Evolutionary conservation across 371 early-diverging fungal genomes (phyloP), one percentile per base, ranked within the genome.

Genomic region (Lichtheimia ornata): DNA sequence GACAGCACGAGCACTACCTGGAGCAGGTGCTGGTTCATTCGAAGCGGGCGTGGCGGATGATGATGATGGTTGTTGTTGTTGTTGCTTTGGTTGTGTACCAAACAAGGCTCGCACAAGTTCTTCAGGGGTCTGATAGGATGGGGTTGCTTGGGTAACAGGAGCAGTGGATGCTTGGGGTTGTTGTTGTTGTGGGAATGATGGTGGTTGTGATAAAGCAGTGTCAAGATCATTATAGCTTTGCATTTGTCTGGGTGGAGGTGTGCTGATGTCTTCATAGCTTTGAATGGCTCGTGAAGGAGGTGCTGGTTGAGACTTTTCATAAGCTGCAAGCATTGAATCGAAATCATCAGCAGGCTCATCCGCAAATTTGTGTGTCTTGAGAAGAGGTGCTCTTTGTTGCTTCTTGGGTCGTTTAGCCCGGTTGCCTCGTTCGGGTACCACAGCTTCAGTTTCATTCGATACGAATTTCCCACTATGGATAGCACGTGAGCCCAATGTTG

Each of bases 141-240:
- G 11, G 0, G 35, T 35, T 35, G 35, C 35, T 35, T 35, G 35
- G 35, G 35, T 35, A 35, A 35, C 35, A 0, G 35, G 35, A 35
- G 35, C 35, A 35, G 2, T 35, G 35, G 35, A 28, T 7, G 28
- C 1, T 18, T 4, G 5, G 5, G 47, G 17, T n/a, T 22, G 22
- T 22, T 2, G 22, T 43, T 12, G 44, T 43, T n/a, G 44, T 43
- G 44, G 44, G n/a, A 14, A 12, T 18, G 18, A 7, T 4, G 47
- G 0, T n/a, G 12, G 47, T 18, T 5, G 18, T 18, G 17, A 1
- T 5, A 45, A 25, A 4, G 57, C 9, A 0, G 27, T 12, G 11
- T 17, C 57, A 27, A 72, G 22, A 54, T 76, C 76, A 49, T 66
- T 67, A 65, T 76, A 76, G 17, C 67, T 73, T 65, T 73, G 73